phyloP scores from a whole-genome alignment of 148 eudicot species.

The Chenopodium formosanum region DNA sequence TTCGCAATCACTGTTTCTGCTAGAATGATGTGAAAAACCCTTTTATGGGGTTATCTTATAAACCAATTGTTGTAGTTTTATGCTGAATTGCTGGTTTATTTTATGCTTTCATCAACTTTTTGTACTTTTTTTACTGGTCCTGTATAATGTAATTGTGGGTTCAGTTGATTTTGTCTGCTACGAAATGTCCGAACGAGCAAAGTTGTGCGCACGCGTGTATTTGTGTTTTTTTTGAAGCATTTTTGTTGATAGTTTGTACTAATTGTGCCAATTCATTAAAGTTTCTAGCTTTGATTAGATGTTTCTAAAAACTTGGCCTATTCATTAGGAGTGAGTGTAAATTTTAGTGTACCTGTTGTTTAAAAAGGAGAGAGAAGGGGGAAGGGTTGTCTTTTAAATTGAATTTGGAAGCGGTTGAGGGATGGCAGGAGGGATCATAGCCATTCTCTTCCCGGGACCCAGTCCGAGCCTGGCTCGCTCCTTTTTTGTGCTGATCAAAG shows the following conservation, averaged over 20 bases:
- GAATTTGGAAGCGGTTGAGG: background rate
- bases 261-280: background rate
- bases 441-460: background rate
- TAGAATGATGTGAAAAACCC: background rate
- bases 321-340: background rate
- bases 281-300: background rate
- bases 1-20: background rate
- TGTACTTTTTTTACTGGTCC: no score
- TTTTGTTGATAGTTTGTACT: background rate
- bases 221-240: background rate
- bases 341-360: no score
- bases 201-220: background rate
- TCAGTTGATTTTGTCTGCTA: background rate
- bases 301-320: background rate
- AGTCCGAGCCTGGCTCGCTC: background rate
- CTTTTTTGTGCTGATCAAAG: background rate
- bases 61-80: no score
- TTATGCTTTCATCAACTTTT: background rate
- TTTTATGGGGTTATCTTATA: background rate
- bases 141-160: background rate
- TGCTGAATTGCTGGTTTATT: background rate
- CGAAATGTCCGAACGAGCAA: background rate
- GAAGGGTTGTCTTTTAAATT: background rate
- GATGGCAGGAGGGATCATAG: background rate
- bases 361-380: background rate